Percentiles rank a stretch among this genome's conserved stretches.
These are phyloP conservation scores for Xylaria cubensis DNA, from an alignment of 495 filamentous ascomycete species.

Conservation along the genomic window DNA sequence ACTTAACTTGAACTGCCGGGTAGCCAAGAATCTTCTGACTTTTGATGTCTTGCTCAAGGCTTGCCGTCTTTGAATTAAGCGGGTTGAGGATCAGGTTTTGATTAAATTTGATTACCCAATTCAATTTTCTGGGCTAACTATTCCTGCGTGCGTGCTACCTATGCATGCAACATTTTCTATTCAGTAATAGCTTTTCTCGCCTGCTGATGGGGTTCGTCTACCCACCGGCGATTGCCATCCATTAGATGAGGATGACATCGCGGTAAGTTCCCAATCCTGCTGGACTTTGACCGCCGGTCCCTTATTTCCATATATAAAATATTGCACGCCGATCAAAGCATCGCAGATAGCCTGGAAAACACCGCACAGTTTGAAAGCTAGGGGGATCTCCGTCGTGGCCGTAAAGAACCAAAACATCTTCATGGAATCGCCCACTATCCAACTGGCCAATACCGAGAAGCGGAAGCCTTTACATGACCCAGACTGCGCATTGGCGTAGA, in stretches of 20 bases:
- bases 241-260: constrained; percentile 33
- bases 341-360: constrained; percentile 92
- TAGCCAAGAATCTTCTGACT: neutral
- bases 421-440: constrained; percentile 91
- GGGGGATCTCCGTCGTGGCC: constrained; percentile 73
- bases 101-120: neutral
- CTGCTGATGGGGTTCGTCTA: constrained; percentile 43
- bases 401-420: constrained; percentile 95
- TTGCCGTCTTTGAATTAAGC: neutral
- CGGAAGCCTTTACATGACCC: constrained; percentile 90
- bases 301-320: constrained; percentile 77
- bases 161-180: constrained; percentile 12
- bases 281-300: constrained; percentile 39
- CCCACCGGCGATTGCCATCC: constrained; percentile 45
- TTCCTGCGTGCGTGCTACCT: neutral
- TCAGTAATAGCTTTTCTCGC: constrained; percentile 45
- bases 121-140: neutral
- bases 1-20: constrained; percentile 13
- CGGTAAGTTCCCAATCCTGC: constrained; percentile 35
- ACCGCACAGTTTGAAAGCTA: constrained; percentile 90
- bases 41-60: neutral
- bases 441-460: constrained; percentile 81
- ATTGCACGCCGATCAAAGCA: constrained; percentile 81
- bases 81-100: neutral
- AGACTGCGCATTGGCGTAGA: constrained; percentile 77